Evolutionary conservation across 805 yeast genomes (phyloP), one percentile per base, ranked within the genome.

Genomic region (Candida awuae): DNA sequence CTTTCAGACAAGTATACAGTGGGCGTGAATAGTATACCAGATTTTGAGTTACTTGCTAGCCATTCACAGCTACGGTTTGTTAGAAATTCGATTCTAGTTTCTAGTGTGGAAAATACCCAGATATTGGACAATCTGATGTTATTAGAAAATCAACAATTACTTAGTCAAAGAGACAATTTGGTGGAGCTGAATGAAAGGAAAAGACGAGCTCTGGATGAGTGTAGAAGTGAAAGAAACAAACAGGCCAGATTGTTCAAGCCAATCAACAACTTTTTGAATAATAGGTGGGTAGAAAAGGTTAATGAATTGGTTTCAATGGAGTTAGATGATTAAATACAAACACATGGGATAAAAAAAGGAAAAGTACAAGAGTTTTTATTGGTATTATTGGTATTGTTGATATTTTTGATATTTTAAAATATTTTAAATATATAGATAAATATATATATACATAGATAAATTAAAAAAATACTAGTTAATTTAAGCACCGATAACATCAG

Each of bases 401-500:
- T 16, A 8, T 23, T 16, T 6, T 23, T 32, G 3, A 25, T 12
- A 27, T n/a, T 6, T 22, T 13, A 28, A 22, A 13, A 10, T 15
- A 7, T 29, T 20, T 31, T n/a, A 22, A 10, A 22, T 22, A 22
- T 20, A 32, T 21, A 32, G 4, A 8, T 22, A 7, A 14, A 20
- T 19, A 9, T 32, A 32, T 32, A 32, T 14, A 16, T 13, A 29
- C 17, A 80, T 8, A 10, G 25, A 8, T 22, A 10, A 22, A 22
- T 8, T 8, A 22, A 22, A 22, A 22, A 22, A 22, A 8, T 22
- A 22, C 25, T 10, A 8, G 10, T 10, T 22, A 22, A 10, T 71
- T 82, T 81, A 49, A 47, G 53, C 52, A 75, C 79, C 75, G 70
- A 83, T 73, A 64, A 92, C 98, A 62, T 87, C 94, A 68, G 98